Percentiles rank a stretch among this genome's conserved stretches.
Conservation (phyloP, 805 yeast genomes). For the Nakazawaea holstii region DNA sequence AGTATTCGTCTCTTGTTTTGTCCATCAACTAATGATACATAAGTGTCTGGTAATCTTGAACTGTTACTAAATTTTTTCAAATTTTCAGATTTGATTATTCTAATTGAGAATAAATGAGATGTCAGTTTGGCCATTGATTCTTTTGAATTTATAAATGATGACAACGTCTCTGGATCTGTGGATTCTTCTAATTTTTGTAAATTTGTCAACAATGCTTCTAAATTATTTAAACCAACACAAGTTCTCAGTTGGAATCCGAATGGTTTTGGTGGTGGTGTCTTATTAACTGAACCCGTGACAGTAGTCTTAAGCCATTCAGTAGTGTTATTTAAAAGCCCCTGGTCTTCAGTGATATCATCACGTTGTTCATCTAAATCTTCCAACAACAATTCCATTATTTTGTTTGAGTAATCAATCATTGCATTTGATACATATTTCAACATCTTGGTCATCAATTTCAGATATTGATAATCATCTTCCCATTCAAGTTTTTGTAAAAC, state of each 20-base stretch:
- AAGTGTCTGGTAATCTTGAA: conserved; percentile 44
- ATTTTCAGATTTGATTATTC: conserved; percentile 60
- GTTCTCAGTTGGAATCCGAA: conserved; percentile 55
- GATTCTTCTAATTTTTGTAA: conserved; percentile 47
- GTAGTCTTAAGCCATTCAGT: conserved; percentile 35
- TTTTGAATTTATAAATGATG: background rate
- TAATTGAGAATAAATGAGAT: conserved; percentile 57
- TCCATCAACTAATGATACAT: conserved; percentile 59
- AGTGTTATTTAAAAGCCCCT: conserved; percentile 4
- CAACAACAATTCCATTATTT: conserved; percentile 30
- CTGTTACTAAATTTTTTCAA: conserved; percentile 41
- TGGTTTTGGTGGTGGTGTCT: conserved; percentile 40
- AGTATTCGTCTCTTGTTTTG: conserved; percentile 50
- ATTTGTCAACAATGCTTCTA: conserved; percentile 45
- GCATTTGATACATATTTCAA: conserved; percentile 62
- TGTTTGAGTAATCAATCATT: conserved; percentile 43
- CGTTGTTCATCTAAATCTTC: conserved; percentile 33
- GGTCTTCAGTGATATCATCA: conserved; percentile 11
- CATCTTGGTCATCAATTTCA: conserved; percentile 54
- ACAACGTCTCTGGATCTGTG: conserved; percentile 46
- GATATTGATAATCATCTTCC: conserved; percentile 58
- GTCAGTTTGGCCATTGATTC: conserved; percentile 12
- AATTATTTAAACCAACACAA: conserved; percentile 72
- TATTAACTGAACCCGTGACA: conserved; percentile 30
- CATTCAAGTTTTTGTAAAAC: conserved; percentile 61